Conservation (phyloP, 1,284 basidiomycete genomes). For the Rhodofomes roseus region DNA sequence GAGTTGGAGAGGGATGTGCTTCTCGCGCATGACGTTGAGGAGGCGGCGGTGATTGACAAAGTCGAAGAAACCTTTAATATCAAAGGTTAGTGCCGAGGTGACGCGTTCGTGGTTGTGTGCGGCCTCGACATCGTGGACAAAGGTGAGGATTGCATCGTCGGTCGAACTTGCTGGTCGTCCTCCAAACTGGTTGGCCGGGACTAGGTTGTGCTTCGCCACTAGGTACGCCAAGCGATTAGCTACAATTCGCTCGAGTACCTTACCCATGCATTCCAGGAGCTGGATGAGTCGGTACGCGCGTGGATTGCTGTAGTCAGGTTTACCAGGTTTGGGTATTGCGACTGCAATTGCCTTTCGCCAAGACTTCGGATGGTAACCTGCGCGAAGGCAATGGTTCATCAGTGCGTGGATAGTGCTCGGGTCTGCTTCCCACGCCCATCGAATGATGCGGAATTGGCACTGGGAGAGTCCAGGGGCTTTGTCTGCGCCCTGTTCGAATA, state of each 20-base stretch:
- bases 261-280: conserved; percentile 17
- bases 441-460: conserved; percentile 10
- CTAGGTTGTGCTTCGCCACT: conserved; percentile 3
- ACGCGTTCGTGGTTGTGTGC: too few species aligned
- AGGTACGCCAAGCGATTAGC: conserved; percentile 10
- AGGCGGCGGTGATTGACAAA: too few species aligned
- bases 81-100: too few species aligned
- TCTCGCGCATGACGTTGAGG: too few species aligned
- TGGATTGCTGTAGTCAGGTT: conserved; percentile 8
- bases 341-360: not conserved
- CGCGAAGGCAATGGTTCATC: conserved; percentile 6
- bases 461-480: conserved; percentile 18
- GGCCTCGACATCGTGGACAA: too few species aligned
- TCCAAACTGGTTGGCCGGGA: conserved; percentile 19
- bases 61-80: too few species aligned
- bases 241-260: conserved; percentile 16
- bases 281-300: conserved; percentile 17
- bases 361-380: not conserved
- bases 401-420: not conserved
- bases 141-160: too few species aligned
- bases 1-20: not conserved
- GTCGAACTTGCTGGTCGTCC: conserved; percentile 12
- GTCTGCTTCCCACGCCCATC: conserved; percentile 16
- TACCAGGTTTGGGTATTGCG: not conserved
- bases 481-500: conserved; percentile 9